A percentile compares a stretch with the other conserved stretches of the same genome.
Evolutionary conservation across 495 filamentous ascomycete species (phyloP).

Genomic region (Neurospora sp.): DNA sequence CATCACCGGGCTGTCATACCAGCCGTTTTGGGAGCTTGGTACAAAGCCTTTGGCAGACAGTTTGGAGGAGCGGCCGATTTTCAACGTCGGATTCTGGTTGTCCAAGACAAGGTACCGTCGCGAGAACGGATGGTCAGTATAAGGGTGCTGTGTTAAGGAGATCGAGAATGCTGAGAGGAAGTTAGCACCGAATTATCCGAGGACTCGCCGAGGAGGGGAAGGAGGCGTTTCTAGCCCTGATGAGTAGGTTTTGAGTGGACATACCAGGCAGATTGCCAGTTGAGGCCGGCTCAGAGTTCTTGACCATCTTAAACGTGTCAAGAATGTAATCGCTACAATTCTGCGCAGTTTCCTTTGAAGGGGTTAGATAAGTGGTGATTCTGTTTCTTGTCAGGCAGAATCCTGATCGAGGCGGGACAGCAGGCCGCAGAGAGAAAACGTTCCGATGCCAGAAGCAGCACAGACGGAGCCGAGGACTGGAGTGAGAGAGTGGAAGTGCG

Average conservation of each 20-base stretch:
- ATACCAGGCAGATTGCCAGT: neutral
- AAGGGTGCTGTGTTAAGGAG: neutral
- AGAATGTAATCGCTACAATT: neutral
- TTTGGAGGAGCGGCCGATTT: slow-evolving; percentile 33
- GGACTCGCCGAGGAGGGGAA: neutral
- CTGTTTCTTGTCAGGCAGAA: neutral
- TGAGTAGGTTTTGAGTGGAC: neutral
- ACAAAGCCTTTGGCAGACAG: slow-evolving; percentile 28
- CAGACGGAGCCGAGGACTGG: neutral
- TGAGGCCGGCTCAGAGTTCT: neutral
- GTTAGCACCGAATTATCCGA: neutral
- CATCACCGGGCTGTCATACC: slow-evolving; percentile 74
- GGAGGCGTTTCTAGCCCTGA: neutral
- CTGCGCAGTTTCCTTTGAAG: neutral
- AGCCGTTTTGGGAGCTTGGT: slow-evolving; percentile 47
- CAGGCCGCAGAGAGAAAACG: neutral
- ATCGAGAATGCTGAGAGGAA: neutral
- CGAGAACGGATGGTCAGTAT: slow-evolving; percentile 3
- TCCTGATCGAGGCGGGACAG: slow-evolving; percentile 1
- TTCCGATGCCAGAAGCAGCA: neutral
- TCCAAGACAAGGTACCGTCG: slow-evolving; percentile 23
- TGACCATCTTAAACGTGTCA: neutral
- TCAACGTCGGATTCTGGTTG: slow-evolving; percentile 9
- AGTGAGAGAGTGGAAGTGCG: neutral
- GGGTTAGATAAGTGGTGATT: neutral